Conservation (phyloP, 192 early-diverging fungal genomes). For the Cetraspora pellucida region DNA sequence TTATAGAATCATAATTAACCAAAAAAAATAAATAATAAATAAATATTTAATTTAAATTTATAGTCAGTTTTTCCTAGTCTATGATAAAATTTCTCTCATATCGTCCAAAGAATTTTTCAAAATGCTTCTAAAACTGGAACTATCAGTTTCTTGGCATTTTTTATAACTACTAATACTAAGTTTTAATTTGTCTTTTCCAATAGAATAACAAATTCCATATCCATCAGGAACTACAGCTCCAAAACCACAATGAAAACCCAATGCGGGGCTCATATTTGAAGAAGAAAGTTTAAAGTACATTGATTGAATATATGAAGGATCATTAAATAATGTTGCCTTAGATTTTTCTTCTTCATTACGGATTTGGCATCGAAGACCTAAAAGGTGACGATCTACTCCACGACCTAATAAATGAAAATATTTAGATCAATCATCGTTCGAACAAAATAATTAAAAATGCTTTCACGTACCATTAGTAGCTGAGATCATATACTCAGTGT, state of each 20-base stretch:
- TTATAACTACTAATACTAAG: slow-evolving; percentile 70
- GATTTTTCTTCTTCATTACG: slow-evolving; percentile 58
- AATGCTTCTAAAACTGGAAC: slow-evolving; percentile 62
- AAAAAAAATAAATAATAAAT: no score
- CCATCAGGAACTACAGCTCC: slow-evolving; percentile 84
- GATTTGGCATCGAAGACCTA: slow-evolving; percentile 79
- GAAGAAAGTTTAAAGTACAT: slow-evolving; percentile 84
- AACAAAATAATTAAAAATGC: neutral
- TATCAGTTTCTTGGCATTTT: slow-evolving; percentile 46
- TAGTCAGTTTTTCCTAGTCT: no score
- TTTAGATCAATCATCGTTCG: neutral
- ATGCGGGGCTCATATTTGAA: slow-evolving; percentile 76
- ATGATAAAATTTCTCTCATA: slow-evolving; percentile 42
- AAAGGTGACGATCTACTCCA: slow-evolving; percentile 91
- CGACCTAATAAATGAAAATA: slow-evolving; percentile 43
- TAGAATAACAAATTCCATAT: slow-evolving; percentile 85
- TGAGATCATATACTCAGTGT: slow-evolving; percentile 74
- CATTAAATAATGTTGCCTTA: slow-evolving; percentile 75
- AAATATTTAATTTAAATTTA: no score
- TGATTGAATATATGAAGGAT: slow-evolving; percentile 76
- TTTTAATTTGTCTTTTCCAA: slow-evolving; percentile 67
- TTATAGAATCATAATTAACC: no score
- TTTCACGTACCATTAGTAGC: slow-evolving; percentile 58
- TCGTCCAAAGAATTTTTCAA: slow-evolving; percentile 63
- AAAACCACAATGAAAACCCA: slow-evolving; percentile 76